Evolutionary conservation across 2,329 filamentous ascomycete genomes (phyloP).

Genomic region (Fusarium acutatum): DNA sequence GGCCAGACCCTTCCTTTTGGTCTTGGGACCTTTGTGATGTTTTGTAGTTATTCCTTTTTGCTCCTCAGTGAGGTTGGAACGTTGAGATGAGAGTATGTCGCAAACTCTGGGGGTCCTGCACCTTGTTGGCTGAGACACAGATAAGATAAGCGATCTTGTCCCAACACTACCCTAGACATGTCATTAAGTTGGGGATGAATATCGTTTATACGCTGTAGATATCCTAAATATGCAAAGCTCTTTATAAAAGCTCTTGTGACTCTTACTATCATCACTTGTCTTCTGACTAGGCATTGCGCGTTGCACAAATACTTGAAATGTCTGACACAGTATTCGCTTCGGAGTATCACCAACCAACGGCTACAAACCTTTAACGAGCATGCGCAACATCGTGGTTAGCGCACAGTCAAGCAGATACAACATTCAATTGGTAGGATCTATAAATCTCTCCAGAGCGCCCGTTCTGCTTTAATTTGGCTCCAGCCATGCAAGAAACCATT

Average conservation of each 20-base stretch:
- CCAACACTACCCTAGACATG: not conserved
- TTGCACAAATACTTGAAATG: too few species aligned
- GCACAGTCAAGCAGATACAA: fast-evolving
- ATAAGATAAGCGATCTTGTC: not conserved
- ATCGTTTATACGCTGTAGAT: fast-evolving
- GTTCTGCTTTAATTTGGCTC: too few species aligned
- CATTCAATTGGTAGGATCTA: fast-evolving
- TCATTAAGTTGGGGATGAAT: not conserved
- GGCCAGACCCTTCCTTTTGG: conserved; percentile 52
- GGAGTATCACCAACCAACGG: not conserved
- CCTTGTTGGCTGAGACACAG: fast-evolving
- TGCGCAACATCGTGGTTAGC: fast-evolving
- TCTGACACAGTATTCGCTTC: fast-evolving
- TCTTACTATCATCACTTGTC: fast-evolving
- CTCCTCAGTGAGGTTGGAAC: not conserved
- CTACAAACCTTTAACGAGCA: fast-evolving
- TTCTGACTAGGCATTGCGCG: fast-evolving
- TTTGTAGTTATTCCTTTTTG: fast-evolving
- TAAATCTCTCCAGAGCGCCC: fast-evolving
- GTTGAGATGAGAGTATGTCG: not conserved
- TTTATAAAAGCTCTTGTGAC: fast-evolving
- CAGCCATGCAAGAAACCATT: too few species aligned
- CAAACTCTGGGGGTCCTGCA: not conserved
- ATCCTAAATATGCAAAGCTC: fast-evolving
- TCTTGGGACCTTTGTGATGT: not conserved